phyloP scores from a whole-genome alignment of 2,329 filamentous ascomycete genomes.

The Fusarium sp. region DNA sequence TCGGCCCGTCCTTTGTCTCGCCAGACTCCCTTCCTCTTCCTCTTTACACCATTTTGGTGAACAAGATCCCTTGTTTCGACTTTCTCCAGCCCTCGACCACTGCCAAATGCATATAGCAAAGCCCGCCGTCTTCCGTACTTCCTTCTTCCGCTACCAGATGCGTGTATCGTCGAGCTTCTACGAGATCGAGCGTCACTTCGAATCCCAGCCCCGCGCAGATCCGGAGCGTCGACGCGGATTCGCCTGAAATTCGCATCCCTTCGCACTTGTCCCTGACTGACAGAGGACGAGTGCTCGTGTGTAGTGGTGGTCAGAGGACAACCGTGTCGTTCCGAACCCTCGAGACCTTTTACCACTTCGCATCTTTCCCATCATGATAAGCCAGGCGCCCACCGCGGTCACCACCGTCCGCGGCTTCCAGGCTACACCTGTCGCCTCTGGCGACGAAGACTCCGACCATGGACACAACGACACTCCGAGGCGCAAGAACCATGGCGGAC shows the following conservation, averaged over 20 bases:
- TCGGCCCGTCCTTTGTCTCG: slow-evolving; percentile 29
- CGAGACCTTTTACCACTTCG: slow-evolving; percentile 15
- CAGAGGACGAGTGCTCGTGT: slow-evolving; percentile 29
- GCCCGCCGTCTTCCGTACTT: slow-evolving; percentile 57
- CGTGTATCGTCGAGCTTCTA: slow-evolving; percentile 61
- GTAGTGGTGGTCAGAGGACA: slow-evolving; percentile 34
- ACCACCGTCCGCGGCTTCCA: slow-evolving; percentile 69
- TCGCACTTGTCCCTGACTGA: slow-evolving; percentile 31
- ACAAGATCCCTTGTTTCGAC: slow-evolving; percentile 27
- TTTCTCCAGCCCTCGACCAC: slow-evolving; percentile 31
- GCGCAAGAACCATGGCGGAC: slow-evolving; percentile 53
- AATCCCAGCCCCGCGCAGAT: slow-evolving; percentile 66
- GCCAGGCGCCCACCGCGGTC: slow-evolving; percentile 61
- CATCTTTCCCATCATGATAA: slow-evolving; percentile 56
- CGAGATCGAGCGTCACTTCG: slow-evolving; percentile 61
- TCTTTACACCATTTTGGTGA: slow-evolving; percentile 47
- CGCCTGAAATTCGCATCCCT: slow-evolving; percentile 50
- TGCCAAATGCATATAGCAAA: slow-evolving; percentile 69
- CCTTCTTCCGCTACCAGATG: slow-evolving; percentile 70
- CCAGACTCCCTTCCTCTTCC: slow-evolving; percentile 17
- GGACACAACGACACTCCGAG: slow-evolving; percentile 54
- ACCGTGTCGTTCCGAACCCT: slow-evolving; percentile 28
- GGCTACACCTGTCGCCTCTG: slow-evolving; percentile 65
- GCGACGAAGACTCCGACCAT: slow-evolving; percentile 69
- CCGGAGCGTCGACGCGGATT: slow-evolving; percentile 70